Evolutionary conservation across 202 grass and related monocot genomes (phyloP).

Genomic region (Carex arenaria): DNA sequence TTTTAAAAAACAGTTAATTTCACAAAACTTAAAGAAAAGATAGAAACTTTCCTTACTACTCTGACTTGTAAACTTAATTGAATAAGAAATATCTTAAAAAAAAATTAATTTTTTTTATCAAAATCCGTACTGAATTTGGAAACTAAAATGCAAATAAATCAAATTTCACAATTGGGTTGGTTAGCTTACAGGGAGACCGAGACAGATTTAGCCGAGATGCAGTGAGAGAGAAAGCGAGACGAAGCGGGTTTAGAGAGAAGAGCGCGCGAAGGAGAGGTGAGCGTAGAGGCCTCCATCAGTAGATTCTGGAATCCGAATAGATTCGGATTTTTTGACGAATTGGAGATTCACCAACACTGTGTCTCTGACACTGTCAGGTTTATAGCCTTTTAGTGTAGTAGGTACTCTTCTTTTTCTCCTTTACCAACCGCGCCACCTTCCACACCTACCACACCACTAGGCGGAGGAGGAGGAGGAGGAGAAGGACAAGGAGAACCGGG

Average conservation of each 20-base stretch:
- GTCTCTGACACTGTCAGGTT: not conserved
- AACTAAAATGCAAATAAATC: not conserved
- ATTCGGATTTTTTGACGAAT: not conserved
- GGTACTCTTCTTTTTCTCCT: not conserved
- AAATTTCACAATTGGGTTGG: not conserved
- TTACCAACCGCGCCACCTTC: not conserved
- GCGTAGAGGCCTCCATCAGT: not conserved
- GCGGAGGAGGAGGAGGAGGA: too few species aligned
- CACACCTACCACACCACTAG: too few species aligned
- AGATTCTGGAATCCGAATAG: not conserved
- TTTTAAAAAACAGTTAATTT: not conserved
- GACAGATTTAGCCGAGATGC: constrained; percentile 17
- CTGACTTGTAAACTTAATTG: not conserved
- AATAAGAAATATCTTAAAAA: not conserved
- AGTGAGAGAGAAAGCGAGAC: constrained; percentile 19
- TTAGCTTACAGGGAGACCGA: constrained; percentile 50
- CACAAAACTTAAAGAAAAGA: not conserved
- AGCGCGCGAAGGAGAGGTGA: constrained; percentile 5
- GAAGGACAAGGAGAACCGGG: too few species aligned
- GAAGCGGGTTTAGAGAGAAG: not conserved
- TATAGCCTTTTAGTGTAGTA: not conserved
- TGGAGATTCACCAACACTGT: not conserved
- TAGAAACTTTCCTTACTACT: not conserved
- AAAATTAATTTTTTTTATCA: not conserved
- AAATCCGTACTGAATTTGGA: not conserved